Percentiles rank a stretch among this genome's conserved stretches.
Conservation (phyloP, 2,329 filamentous ascomycete species). For the Claviceps sorghi region DNA sequence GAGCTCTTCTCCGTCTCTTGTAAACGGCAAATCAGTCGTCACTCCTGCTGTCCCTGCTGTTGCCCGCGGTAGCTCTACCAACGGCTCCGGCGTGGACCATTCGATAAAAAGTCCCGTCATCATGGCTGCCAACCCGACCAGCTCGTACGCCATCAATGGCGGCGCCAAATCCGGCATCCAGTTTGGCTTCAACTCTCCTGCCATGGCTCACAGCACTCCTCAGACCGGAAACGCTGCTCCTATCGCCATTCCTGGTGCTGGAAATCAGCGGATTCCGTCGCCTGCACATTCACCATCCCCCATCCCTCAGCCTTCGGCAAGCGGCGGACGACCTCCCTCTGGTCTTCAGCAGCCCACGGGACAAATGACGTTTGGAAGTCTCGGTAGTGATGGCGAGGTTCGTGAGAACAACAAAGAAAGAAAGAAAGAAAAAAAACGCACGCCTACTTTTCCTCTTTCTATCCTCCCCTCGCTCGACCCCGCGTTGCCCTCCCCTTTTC, state of each 20-base stretch:
- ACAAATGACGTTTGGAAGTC: slow-evolving; percentile 71
- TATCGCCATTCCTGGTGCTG: slow-evolving; percentile 44
- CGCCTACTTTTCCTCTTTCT: neutral
- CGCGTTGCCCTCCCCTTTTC: slow-evolving; percentile 5
- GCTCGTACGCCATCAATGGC: slow-evolving; percentile 63
- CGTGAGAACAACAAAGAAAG: slow-evolving; percentile 23
- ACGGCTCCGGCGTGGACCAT: slow-evolving; percentile 60
- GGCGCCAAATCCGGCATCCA: slow-evolving; percentile 53
- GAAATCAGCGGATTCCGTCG: slow-evolving; percentile 59
- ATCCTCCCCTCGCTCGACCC: too few relatives aligned
- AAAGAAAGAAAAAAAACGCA: neutral
- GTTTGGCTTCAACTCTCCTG: slow-evolving; percentile 68
- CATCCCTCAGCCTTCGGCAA: slow-evolving; percentile 74
- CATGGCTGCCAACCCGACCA: slow-evolving; percentile 74
- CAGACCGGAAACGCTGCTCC: slow-evolving; percentile 39
- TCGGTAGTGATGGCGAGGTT: slow-evolving; percentile 68
- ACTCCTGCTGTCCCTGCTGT: slow-evolving; percentile 55
- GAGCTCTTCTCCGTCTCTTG: slow-evolving; percentile 54
- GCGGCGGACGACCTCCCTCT: slow-evolving; percentile 74
- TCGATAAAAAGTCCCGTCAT: slow-evolving; percentile 79
- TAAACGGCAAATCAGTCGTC: slow-evolving; percentile 71
- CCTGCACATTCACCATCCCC: slow-evolving; percentile 83
- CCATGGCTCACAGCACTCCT: slow-evolving; percentile 52
- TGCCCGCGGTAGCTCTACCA: slow-evolving; percentile 48
- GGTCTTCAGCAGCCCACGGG: slow-evolving; percentile 51